phyloP scores from a whole-genome alignment of 208 protist species.

The Leishmania gerbilli region DNA sequence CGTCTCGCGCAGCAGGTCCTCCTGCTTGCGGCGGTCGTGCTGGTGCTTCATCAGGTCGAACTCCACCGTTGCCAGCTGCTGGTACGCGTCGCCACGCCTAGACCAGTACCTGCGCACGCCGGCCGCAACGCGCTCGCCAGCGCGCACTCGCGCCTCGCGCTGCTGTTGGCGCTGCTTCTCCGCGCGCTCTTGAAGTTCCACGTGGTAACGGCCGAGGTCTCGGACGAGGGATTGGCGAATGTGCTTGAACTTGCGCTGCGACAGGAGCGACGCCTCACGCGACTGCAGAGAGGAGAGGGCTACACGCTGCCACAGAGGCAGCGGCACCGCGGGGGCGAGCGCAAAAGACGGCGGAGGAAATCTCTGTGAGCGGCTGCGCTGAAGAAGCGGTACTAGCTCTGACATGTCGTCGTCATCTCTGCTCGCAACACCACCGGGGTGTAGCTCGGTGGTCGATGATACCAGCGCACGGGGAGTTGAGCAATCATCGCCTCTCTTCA shows the following conservation, averaged over 20 bases:
- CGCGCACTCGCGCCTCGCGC: slow-evolving; percentile 48
- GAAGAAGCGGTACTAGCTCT: slow-evolving; percentile 28
- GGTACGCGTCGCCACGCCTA: slow-evolving; percentile 57
- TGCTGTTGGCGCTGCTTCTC: slow-evolving; percentile 53
- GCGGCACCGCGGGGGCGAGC: slow-evolving; percentile 33
- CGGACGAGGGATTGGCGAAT: slow-evolving; percentile 33
- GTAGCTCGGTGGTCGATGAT: neutral
- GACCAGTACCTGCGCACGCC: slow-evolving; percentile 51
- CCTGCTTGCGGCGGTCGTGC: slow-evolving; percentile 65
- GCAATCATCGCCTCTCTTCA: neutral
- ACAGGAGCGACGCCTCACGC: slow-evolving; percentile 12
- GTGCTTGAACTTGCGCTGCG: slow-evolving; percentile 25
- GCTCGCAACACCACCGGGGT: neutral
- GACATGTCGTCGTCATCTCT: slow-evolving; percentile 9
- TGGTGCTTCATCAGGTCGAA: slow-evolving; percentile 75
- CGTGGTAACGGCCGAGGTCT: slow-evolving; percentile 58
- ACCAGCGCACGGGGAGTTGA: neutral
- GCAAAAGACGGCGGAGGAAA: slow-evolving; percentile 47
- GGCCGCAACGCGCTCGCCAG: slow-evolving; percentile 44
- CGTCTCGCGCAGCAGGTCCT: slow-evolving; percentile 77
- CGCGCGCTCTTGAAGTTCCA: slow-evolving; percentile 48
- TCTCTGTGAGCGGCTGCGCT: slow-evolving; percentile 18
- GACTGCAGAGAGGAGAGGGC: slow-evolving; percentile 46
- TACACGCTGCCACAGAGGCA: slow-evolving; percentile 75
- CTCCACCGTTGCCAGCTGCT: slow-evolving; percentile 67